Evolutionary conservation across 129 eudicot genomes (phyloP), one percentile per base, ranked within the genome.

Genomic region (Lonicera japonica): DNA sequence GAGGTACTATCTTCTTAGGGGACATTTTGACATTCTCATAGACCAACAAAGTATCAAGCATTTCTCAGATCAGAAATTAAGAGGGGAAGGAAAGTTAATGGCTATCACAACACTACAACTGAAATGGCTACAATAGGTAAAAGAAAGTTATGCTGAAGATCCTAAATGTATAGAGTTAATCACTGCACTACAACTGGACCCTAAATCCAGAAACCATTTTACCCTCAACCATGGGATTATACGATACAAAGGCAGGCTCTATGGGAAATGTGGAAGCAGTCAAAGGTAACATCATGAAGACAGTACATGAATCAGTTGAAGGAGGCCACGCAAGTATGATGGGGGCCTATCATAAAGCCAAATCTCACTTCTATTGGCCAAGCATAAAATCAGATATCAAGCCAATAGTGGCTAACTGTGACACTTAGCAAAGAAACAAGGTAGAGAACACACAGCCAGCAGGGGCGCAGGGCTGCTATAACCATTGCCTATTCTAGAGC

Each of bases 401-500:
- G 13, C 50, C 3, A 11, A 43, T 12, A 45, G 36, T 29, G 11
- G 8, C 22, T 2, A 1, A 18, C 61, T 0, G 10, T 0, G 3
- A 0, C 3, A 19, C 19, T 0, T 74, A 65, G 2, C 54, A 68
- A 7, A 34, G 18, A 1, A 21, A n/a, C 1, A 74, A 68, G 11
- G 0, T 4, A 38, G 64, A 68, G 15, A 3, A 10, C 0, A 8
- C 3, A 0, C 11, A 8, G 0, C 21, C 0, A 0, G 36, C 50
- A 8, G n/a, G n/a, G n/a, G n/a, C n/a, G 12, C 45, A 1, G 60
- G 73, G 0, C 21, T 70, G 0, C 41, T 77, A 1, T 61, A 77
- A 21, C 77, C 77, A 0, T 17, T 71, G 0, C 48, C 60, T 0
- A 53, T 70, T 1, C 82, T 73, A 0, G 14, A 17, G 0, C 29